Evolutionary conservation across 1,284 basidiomycete genomes (phyloP), one percentile per base, ranked within the genome.

Genomic region (Cutaneotrichosporon sp.): DNA sequence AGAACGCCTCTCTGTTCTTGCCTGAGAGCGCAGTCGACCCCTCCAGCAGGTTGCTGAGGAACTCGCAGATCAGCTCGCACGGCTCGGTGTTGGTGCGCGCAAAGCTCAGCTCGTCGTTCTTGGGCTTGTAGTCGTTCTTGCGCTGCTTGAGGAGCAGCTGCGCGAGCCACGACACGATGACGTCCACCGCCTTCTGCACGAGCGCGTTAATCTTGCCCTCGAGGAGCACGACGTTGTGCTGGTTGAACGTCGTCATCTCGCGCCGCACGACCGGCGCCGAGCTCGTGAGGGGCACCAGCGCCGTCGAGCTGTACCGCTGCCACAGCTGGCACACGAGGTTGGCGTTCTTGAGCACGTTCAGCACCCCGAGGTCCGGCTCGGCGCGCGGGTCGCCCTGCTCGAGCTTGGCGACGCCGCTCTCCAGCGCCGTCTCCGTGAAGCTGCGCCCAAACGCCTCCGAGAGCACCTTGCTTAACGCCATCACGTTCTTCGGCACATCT

Each of bases 231-330:
- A 97, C 84, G 3, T 89, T 88, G 72, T 97, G 92, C 71, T 91
- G 92, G 76, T 97, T 95, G 82, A 92, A 97, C 22, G 91, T 87
- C 20, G 87, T 85, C 91, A 98, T 95, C 78, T 99, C 97, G 29
- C 95, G 86, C 46, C 97, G 86, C 36, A 90, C 85, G 0, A 92
- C 94, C 1, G 95, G 90, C 0, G 90, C 91, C 8, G 87, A 87
- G 60, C 87, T 88, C 0, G 93, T 89, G 5, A 99, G 84, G 0
- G 97, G 95, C 11, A 98, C 83, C 8, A 99, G 80, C 0, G 95
- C 95, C 18, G 92, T 91, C 51, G 89, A 89, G 68, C 93, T 87
- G 79, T 99, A 99, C 76, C 93, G 90, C 77, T 99, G 97, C 95
- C 95, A 98, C 3, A 99, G 84, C 73, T 97, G 91, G 71, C 90